phyloP scores from a whole-genome alignment of 306 rosid genomes.

The Trifolium pratense region DNA sequence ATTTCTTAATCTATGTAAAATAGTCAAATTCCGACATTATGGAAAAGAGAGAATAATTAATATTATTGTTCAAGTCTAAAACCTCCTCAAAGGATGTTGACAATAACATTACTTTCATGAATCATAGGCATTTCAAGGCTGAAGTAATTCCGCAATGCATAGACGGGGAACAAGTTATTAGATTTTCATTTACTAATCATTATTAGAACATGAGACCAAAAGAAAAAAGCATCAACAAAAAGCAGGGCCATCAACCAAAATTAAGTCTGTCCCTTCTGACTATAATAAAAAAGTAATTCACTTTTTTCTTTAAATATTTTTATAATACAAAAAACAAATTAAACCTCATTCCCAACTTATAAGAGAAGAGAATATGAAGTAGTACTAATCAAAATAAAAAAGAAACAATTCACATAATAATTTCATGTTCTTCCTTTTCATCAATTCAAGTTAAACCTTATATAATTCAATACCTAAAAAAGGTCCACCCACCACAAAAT shows the following conservation, averaged over 20 bases:
- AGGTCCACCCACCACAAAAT: not conserved
- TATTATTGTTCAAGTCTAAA: not conserved
- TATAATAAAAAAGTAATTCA: not conserved
- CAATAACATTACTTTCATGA: no score
- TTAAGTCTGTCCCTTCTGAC: not conserved
- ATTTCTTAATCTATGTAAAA: no score
- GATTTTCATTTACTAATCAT: not conserved
- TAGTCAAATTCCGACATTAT: no score
- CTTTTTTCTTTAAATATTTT: not conserved
- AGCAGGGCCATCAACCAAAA: not conserved
- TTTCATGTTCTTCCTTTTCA: not conserved
- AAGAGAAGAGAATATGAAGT: not conserved
- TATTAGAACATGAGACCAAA: slow-evolving; percentile 1
- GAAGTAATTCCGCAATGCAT: not conserved
- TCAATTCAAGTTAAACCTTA: not conserved
- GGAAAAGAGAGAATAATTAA: not conserved
- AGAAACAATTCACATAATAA: not conserved
- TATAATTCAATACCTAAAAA: not conserved
- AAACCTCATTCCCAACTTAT: not conserved
- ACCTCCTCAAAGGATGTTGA: not conserved
- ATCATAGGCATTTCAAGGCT: no score
- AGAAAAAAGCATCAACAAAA: not conserved
- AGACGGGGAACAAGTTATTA: not conserved
- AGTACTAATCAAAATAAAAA: not conserved
- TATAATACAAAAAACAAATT: no score